Conservation (phyloP, 2,329 filamentous ascomycete species). For the Aspergillus luchuensis region DNA sequence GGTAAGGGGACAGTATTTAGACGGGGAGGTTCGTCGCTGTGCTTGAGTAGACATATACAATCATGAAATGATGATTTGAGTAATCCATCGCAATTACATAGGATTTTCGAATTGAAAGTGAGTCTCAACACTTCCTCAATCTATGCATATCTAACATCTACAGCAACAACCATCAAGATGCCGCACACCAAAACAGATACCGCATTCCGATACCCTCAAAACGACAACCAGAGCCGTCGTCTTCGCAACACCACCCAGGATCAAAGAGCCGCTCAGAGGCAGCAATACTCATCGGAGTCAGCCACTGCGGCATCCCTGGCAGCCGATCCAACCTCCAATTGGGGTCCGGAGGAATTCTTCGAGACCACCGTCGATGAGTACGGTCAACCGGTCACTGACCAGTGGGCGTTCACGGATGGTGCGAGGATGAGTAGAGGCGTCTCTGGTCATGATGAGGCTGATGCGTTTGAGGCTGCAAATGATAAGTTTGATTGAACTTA, state of each 20-base stretch:
- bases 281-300: background rate
- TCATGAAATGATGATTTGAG: too few species aligned
- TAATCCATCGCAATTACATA: too few species aligned
- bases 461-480: conserved; percentile 2
- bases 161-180: background rate
- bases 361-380: background rate
- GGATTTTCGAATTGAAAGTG: too few species aligned
- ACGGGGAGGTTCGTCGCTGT: too few species aligned
- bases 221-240: background rate
- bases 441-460: background rate
- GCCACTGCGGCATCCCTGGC: background rate
- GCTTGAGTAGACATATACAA: too few species aligned
- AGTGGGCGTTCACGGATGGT: background rate
- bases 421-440: background rate
- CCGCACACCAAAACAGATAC: background rate
- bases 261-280: background rate
- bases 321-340: background rate
- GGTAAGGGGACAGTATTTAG: background rate
- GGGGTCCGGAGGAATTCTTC: background rate
- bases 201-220: background rate
- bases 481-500: background rate
- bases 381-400: background rate
- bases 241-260: background rate
- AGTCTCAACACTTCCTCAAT: too few species aligned
- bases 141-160: background rate